Evolutionary conservation across 306 rosid species (phyloP).

Genomic region (Neltuma alba): DNA sequence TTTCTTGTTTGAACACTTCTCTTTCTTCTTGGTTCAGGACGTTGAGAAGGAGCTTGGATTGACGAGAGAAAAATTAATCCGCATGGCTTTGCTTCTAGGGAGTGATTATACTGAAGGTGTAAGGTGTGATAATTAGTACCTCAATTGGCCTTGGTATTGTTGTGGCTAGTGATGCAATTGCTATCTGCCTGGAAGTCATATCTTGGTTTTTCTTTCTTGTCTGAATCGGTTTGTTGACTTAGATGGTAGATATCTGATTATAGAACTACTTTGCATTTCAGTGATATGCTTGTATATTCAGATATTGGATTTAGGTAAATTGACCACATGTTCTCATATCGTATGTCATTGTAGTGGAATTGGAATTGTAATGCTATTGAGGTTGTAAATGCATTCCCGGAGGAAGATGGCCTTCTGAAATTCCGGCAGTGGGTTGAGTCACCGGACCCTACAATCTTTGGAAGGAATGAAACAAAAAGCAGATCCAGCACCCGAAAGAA

Average conservation of each 20-base stretch:
- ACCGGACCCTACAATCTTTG: slow-evolving; percentile 91
- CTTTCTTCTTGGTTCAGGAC: slow-evolving; percentile 60
- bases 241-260: slow-evolving; percentile 15
- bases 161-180: slow-evolving; percentile 33
- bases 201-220: slow-evolving; percentile 12
- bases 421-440: slow-evolving; percentile 95
- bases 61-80: slow-evolving; percentile 72
- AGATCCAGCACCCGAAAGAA: slow-evolving; percentile 55
- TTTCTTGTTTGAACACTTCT: slow-evolving; percentile 17
- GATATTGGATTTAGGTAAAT: slow-evolving; percentile 18
- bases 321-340: slow-evolving; percentile 33
- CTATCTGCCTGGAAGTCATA: slow-evolving; percentile 16
- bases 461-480: slow-evolving; percentile 54
- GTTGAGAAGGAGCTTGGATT: slow-evolving; percentile 93
- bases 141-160: slow-evolving; percentile 20
- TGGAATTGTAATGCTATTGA: slow-evolving; percentile 97
- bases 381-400: slow-evolving; percentile 91
- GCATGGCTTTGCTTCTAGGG: slow-evolving; percentile 92
- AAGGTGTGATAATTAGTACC: slow-evolving; percentile 57
- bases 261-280: slow-evolving; percentile 12
- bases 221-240: background rate
- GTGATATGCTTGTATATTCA: slow-evolving; percentile 17
- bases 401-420: slow-evolving; percentile 78
- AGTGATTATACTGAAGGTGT: slow-evolving; percentile 98
- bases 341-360: slow-evolving; percentile 71